Evolutionary conservation across 257 asterid species (phyloP).

Genomic region (Gynochthodes officinalis): DNA sequence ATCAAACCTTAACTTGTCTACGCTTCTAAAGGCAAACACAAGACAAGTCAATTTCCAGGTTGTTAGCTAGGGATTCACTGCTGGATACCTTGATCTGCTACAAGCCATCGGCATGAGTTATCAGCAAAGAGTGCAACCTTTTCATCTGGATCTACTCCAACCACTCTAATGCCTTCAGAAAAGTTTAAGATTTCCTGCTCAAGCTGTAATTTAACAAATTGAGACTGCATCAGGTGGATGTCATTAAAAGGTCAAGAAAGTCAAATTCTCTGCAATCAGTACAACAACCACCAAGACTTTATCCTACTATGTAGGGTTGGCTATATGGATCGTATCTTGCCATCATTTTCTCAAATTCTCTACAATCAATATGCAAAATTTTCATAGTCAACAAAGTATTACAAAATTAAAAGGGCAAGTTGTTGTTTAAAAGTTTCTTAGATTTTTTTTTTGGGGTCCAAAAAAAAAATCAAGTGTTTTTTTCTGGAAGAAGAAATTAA

Average conservation of each 20-base stretch:
- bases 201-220: constrained; percentile 59
- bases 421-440: too few relatives aligned
- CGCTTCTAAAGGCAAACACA: background rate
- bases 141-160: constrained; percentile 69
- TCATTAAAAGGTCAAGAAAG: background rate
- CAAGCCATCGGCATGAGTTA: constrained; percentile 93
- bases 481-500: background rate
- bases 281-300: too few relatives aligned
- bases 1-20: background rate
- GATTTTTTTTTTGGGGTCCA: too few relatives aligned
- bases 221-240: too few relatives aligned
- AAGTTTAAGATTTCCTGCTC: constrained; percentile 78
- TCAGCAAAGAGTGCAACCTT: constrained; percentile 89
- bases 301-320: too few relatives aligned
- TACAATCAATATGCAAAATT: background rate
- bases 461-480: background rate
- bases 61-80: background rate
- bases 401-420: background rate
- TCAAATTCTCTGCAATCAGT: background rate
- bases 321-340: too few relatives aligned
- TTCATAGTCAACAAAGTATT: background rate
- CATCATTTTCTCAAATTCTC: too few relatives aligned
- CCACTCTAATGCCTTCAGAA: constrained; percentile 78
- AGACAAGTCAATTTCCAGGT: background rate
- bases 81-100: constrained; percentile 77